Evolutionary conservation across 1,284 basidiomycete species (phyloP), one percentile per base, ranked within the genome.

Genomic region (Microbotryum intermedium): DNA sequence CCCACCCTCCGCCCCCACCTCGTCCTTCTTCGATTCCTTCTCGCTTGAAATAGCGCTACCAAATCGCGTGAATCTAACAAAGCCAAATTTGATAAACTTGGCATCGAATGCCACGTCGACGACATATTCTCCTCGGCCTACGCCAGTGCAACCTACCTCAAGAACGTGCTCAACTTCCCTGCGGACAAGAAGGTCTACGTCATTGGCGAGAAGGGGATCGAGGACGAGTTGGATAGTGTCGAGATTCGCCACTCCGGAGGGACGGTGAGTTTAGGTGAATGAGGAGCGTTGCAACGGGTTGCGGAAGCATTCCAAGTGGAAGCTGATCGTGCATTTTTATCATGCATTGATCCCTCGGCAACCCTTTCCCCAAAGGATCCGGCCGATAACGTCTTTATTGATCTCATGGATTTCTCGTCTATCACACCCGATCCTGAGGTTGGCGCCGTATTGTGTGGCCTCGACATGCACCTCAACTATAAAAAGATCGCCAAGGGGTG

Each of bases 51-150:
- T n/a, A 39, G 34, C 78, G 94, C 94, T 29, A 91, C 86, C 55
- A 95, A 97, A 77, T 92, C 89, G 21, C 79, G 95, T 55, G 82
- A 79, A 73, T 85, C 79, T 72, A 92, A 93, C 81, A 91, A 91
- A 79, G 80, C 79, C 57, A 97, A 94, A 74, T 97, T 99, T 73
- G 88, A 95, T 74, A 81, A 85, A 72, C 81, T 98, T 60, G 90
- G 89, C 46, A 82, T 97, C 48, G 80, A 92, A 72, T 90, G 86
- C 25, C 79, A 86, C 70, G 85, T 88, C 71, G 87, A 91, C 63
- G 95, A 98, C 74, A 90, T 98, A 61, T 97, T 92, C 70, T 91
- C 93, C 50, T 97, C 93, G 5, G 92, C 91, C 1, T 97, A 88
- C 74, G 93, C 93, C 5, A 82, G 92, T 8, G 93, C 94, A 1